Evolutionary conservation across 2,329 filamentous ascomycete genomes (phyloP).

Genomic region (Neospermospora avenae): DNA sequence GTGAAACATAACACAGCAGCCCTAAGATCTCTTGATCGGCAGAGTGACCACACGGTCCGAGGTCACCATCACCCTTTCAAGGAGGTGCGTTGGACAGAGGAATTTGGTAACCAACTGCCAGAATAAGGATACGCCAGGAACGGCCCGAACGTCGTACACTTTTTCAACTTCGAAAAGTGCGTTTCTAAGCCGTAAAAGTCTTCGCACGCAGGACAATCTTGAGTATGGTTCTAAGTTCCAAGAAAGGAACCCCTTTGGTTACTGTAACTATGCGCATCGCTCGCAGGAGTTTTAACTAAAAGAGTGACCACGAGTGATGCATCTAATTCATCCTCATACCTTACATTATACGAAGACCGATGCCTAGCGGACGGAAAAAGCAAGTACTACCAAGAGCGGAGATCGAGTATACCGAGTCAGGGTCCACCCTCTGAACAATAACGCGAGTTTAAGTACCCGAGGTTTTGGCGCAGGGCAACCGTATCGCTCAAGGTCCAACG

Average conservation of each 20-base stretch:
- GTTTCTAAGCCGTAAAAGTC: too few relatives aligned
- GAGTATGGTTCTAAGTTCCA: too few relatives aligned
- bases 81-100: slow-evolving; percentile 3
- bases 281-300: too few relatives aligned
- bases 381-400: neutral
- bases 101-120: neutral
- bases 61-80: neutral
- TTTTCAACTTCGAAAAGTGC: too few relatives aligned
- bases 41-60: neutral
- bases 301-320: neutral
- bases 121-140: neutral
- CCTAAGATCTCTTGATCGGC: slow-evolving; percentile 1
- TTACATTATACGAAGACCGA: neutral
- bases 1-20: slow-evolving; percentile 1
- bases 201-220: neutral
- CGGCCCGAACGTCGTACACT: neutral
- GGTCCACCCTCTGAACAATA: neutral
- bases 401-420: neutral
- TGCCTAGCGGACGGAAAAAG: neutral
- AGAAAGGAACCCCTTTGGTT: neutral
- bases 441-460: neutral
- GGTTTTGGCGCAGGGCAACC: neutral
- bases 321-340: neutral
- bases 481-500: neutral
- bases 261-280: too few relatives aligned